Conservation (phyloP, 352 stramenopile species). For the Globisporangium ultimum region DNA sequence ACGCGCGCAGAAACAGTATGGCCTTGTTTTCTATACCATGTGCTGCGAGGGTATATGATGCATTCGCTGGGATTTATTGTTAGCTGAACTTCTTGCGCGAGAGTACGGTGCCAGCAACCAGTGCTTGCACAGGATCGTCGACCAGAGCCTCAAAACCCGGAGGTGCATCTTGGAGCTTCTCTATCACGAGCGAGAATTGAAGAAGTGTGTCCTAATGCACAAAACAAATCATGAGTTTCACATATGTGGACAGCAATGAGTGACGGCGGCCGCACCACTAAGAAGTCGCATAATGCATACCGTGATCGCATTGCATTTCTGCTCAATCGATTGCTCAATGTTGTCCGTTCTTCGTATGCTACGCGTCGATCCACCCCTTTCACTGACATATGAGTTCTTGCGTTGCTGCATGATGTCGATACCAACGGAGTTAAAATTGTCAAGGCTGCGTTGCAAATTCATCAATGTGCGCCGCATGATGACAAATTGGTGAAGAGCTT, state of each 20-base stretch:
- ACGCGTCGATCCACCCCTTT: slow-evolving; percentile 3
- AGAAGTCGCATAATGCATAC: slow-evolving; percentile 17
- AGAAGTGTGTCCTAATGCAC: slow-evolving; percentile 47
- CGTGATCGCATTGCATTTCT: slow-evolving; percentile 54
- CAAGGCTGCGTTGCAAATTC: slow-evolving; percentile 48
- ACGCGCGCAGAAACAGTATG: too few relatives aligned
- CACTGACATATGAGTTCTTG: slow-evolving; percentile 11
- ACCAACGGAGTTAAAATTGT: slow-evolving; percentile 32
- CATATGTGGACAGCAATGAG: background rate
- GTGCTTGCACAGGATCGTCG: slow-evolving; percentile 11
- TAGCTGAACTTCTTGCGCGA: too few relatives aligned
- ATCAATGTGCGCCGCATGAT: slow-evolving; percentile 43
- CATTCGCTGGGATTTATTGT: too few relatives aligned
- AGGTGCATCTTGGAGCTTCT: slow-evolving; percentile 49
- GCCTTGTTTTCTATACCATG: too few relatives aligned
- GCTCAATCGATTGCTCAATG: slow-evolving; percentile 47
- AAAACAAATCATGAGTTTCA: slow-evolving; percentile 3
- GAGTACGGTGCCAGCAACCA: too few relatives aligned
- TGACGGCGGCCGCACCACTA: background rate
- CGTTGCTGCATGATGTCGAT: slow-evolving; percentile 25
- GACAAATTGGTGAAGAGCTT: slow-evolving; percentile 42
- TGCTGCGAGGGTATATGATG: too few relatives aligned
- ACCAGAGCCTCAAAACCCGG: slow-evolving; percentile 34
- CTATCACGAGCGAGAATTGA: slow-evolving; percentile 55
- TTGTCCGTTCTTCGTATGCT: slow-evolving; percentile 21